Conservation (phyloP, 2,329 filamentous ascomycete genomes). For the Talaromyces atroroseus region DNA sequence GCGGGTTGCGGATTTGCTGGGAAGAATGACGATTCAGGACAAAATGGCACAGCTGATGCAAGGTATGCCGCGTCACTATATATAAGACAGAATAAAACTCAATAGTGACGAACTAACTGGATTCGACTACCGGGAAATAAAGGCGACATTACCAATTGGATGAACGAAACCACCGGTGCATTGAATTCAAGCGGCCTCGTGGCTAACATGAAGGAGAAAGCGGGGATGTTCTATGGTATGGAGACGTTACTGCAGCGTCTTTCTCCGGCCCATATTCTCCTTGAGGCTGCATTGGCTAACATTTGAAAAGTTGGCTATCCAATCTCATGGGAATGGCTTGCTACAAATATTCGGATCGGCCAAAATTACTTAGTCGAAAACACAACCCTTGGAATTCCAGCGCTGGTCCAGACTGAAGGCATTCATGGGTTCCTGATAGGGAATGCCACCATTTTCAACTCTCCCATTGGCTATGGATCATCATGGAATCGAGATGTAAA, state of each 20-base stretch:
- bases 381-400: constrained; percentile 64
- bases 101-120: neutral
- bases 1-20: constrained; percentile 62
- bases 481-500: constrained; percentile 58
- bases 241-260: neutral
- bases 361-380: constrained; percentile 66
- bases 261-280: neutral
- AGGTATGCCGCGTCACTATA: constrained; percentile 24
- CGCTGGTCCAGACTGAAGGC: constrained; percentile 66
- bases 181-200: constrained; percentile 64
- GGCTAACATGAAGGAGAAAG: constrained; percentile 60
- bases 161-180: constrained; percentile 61
- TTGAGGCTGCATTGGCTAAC: neutral
- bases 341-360: constrained; percentile 56
- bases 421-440: constrained; percentile 67
- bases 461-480: constrained; percentile 65
- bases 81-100: neutral
- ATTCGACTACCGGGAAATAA: neutral
- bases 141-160: constrained; percentile 67
- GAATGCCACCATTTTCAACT: constrained; percentile 75
- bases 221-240: constrained; percentile 60
- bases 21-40: constrained; percentile 68
- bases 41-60: constrained; percentile 66
- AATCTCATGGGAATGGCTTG: constrained; percentile 58
- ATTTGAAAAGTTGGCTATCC: constrained; percentile 55